Evolutionary conservation across 352 stramenopile species (phyloP).

Genomic region (Pythium dissimile): DNA sequence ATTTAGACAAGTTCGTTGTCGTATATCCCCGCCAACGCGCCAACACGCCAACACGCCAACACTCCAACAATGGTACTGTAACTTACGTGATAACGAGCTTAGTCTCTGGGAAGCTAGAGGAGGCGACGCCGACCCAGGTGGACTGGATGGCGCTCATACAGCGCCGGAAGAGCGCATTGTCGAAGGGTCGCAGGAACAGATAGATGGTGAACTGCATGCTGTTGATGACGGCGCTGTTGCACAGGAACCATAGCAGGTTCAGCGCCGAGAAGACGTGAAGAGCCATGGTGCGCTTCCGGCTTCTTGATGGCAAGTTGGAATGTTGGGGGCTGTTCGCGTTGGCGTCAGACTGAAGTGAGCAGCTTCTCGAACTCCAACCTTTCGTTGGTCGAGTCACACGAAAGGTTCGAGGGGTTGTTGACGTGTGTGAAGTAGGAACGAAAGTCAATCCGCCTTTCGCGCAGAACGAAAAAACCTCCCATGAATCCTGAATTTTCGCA

Average conservation of each 20-base stretch:
- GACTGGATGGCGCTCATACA: conserved; percentile 68
- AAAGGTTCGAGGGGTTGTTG: conserved; percentile 16
- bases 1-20: no score
- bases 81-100: conserved; percentile 74
- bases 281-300: conserved; percentile 27
- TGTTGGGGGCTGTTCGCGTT: neutral
- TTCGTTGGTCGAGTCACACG: conserved; percentile 23
- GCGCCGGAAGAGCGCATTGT: conserved; percentile 70
- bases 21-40: no score
- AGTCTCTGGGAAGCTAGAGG: conserved; percentile 80
- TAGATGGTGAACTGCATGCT: conserved; percentile 80
- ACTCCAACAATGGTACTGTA: neutral
- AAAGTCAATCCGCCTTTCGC: neutral
- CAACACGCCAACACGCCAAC: conserved; percentile 9
- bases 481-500: neutral
- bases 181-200: conserved; percentile 82
- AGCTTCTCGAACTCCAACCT: conserved; percentile 14
- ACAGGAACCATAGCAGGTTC: conserved; percentile 82
- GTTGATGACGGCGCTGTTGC: conserved; percentile 80
- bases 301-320: neutral
- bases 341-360: neutral
- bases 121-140: conserved; percentile 86
- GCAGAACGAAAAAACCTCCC: conserved; percentile 2
- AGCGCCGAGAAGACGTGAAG: conserved; percentile 69
- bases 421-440: conserved; percentile 8